A percentile compares a stretch with the other conserved stretches of the same genome.
Evolutionary conservation across 2,329 filamentous ascomycete genomes (phyloP).

Genomic region (Xylaria sp.): DNA sequence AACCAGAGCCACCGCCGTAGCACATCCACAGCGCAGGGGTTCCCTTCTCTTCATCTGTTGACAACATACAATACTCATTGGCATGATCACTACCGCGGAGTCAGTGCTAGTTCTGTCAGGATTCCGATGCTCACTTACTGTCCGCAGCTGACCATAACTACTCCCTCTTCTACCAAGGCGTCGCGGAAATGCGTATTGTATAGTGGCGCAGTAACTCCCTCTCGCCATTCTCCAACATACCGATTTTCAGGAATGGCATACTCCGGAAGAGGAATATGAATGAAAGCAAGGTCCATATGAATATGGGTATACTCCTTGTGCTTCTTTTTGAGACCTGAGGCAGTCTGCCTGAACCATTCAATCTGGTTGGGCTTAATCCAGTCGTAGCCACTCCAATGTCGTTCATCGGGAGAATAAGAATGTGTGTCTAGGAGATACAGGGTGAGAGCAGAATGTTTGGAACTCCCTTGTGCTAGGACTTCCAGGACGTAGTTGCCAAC

Average conservation of each 20-base stretch:
- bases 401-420: constrained; percentile 89
- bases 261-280: constrained; percentile 95
- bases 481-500: constrained; percentile 97
- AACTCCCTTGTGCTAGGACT: constrained; percentile 80
- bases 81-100: constrained; percentile 77
- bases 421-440: constrained; percentile 97
- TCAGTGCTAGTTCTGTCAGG: constrained; percentile 27
- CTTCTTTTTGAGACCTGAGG: constrained; percentile 76
- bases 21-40: constrained; percentile 93
- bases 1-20: constrained; percentile 90
- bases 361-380: constrained; percentile 97
- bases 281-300: constrained; percentile 96
- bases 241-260: constrained; percentile 73
- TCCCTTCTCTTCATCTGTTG: constrained; percentile 61
- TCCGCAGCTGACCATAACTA: constrained; percentile 89
- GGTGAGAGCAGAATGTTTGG: constrained; percentile 89
- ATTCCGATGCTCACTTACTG: constrained; percentile 69
- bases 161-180: constrained; percentile 84
- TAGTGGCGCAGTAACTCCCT: constrained; percentile 85
- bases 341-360: constrained; percentile 89
- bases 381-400: constrained; percentile 90
- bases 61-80: constrained; percentile 94
- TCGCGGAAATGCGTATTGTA: constrained; percentile 96
- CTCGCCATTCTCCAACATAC: constrained; percentile 78
- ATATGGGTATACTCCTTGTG: constrained; percentile 89